Evolutionary conservation across 108 stramenopile species (phyloP).

Genomic region (Fragilariopsis cylindrus): DNA sequence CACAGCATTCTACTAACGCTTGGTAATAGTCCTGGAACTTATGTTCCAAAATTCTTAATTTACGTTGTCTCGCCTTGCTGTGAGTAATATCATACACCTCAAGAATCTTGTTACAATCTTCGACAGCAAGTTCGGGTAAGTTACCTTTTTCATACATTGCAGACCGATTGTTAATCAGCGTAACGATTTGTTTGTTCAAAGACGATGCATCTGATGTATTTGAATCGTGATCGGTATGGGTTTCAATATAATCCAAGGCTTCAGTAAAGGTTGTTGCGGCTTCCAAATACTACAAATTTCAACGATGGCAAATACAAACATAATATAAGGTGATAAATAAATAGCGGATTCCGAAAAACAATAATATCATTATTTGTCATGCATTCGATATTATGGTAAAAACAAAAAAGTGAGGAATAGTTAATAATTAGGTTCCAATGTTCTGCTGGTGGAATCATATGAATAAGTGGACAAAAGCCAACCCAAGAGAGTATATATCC

Average conservation of each 20-base stretch:
- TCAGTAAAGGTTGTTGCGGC: constrained; percentile 83
- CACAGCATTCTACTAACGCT: constrained; percentile 80
- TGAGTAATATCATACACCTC: constrained; percentile 59
- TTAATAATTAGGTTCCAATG: not conserved
- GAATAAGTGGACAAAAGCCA: not conserved
- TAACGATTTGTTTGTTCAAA: constrained; percentile 72
- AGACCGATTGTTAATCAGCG: constrained; percentile 86
- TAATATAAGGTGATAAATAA: not conserved
- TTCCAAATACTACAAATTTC: constrained; percentile 52
- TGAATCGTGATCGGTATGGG: constrained; percentile 7
- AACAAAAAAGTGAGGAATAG: not conserved
- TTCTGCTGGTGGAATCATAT: not conserved
- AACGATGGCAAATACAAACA: not conserved
- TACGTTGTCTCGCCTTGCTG: constrained; percentile 80
- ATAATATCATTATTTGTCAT: too few species aligned
- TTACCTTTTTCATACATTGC: constrained; percentile 95
- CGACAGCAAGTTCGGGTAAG: constrained; percentile 73
- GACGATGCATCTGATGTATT: constrained; percentile 34
- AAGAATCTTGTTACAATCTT: constrained; percentile 75
- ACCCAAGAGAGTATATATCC: not conserved
- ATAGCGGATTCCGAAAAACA: too few species aligned
- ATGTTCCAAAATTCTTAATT: constrained; percentile 77
- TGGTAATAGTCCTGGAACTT: constrained; percentile 39
- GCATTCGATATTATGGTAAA: not conserved
- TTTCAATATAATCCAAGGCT: constrained; percentile 73